Percentiles rank a stretch among this genome's conserved stretches.
These are phyloP conservation scores for Volvox reticuliferus DNA, from an alignment of 139 green algal species.

Conservation along the genomic window DNA sequence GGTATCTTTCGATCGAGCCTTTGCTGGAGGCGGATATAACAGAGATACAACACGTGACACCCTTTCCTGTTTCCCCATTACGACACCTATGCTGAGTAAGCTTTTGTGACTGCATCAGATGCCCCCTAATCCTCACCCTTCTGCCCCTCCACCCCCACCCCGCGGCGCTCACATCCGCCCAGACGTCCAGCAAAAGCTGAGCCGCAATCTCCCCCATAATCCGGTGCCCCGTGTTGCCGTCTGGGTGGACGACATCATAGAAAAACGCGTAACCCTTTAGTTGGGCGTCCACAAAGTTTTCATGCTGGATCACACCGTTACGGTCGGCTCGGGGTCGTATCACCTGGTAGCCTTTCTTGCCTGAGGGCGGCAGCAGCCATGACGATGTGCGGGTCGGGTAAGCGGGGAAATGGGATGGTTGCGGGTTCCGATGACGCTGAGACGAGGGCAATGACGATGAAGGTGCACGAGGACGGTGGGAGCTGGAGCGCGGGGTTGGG, in stretches of 20 bases:
- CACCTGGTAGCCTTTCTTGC: slow-evolving; percentile 43
- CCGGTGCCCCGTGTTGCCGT: slow-evolving; percentile 50
- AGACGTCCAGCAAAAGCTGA: slow-evolving; percentile 46
- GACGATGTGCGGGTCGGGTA: background rate
- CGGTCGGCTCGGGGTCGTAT: slow-evolving; percentile 35
- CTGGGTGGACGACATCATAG: slow-evolving; percentile 54
- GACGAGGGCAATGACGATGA: too few relatives aligned
- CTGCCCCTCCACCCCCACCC: background rate
- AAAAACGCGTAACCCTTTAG: slow-evolving; percentile 52
- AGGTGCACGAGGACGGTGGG: too few relatives aligned
- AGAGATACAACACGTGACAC: too few relatives aligned
- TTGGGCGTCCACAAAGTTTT: slow-evolving; percentile 4
- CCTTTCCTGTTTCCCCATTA: too few relatives aligned
- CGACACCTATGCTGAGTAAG: too few relatives aligned
- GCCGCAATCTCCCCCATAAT: slow-evolving; percentile 52
- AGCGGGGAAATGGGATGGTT: background rate
- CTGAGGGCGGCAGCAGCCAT: background rate
- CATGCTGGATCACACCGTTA: background rate
- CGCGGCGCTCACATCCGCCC: slow-evolving; percentile 12
- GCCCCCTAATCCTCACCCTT: too few relatives aligned
- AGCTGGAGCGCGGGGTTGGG: too few relatives aligned
- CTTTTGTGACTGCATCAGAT: too few relatives aligned
- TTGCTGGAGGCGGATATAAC: too few relatives aligned
- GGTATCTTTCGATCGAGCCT: too few relatives aligned
- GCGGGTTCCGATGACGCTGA: too few relatives aligned